Evolutionary conservation across 2,329 filamentous ascomycete species (phyloP).

Genomic region (Monosporascus sp.): DNA sequence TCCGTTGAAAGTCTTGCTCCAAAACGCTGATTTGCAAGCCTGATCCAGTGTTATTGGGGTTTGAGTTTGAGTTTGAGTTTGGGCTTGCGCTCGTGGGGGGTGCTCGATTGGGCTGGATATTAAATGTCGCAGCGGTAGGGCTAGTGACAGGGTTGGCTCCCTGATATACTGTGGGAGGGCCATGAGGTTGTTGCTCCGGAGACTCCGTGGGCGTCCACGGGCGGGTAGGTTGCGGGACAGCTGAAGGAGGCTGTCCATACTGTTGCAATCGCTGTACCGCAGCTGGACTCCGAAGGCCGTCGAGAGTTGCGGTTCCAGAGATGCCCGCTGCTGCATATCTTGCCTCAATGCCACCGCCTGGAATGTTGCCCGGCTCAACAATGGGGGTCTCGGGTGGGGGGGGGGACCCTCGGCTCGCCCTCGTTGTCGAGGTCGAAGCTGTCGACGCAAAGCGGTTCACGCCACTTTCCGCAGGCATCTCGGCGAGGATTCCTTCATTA

Average conservation of each 20-base stretch:
- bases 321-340: constrained; percentile 89
- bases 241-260: constrained; percentile 53
- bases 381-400: constrained; percentile 91
- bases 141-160: constrained; percentile 66
- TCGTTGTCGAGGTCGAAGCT: constrained; percentile 87
- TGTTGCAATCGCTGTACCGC: constrained; percentile 76
- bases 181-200: constrained; percentile 80
- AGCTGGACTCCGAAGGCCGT: constrained; percentile 72
- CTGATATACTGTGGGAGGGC: constrained; percentile 87
- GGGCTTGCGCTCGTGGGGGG: constrained; percentile 22
- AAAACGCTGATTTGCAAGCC: constrained; percentile 62
- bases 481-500: constrained; percentile 26
- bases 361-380: constrained; percentile 63
- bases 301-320: constrained; percentile 77
- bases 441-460: constrained; percentile 69
- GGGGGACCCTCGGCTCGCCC: constrained; percentile 85
- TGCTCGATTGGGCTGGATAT: constrained; percentile 34
- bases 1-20: constrained; percentile 78
- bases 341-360: constrained; percentile 79
- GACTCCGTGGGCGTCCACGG: constrained; percentile 95
- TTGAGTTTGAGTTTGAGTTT: constrained; percentile 18
- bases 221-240: constrained; percentile 44
- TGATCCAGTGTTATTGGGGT: constrained; percentile 10
- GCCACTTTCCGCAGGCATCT: constrained; percentile 38
- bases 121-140: constrained; percentile 40